A percentile compares a stretch with the other conserved stretches of the same genome.
phyloP scores from a whole-genome alignment of 2,329 filamentous ascomycete genomes.

The Helicocarpus griseus region DNA sequence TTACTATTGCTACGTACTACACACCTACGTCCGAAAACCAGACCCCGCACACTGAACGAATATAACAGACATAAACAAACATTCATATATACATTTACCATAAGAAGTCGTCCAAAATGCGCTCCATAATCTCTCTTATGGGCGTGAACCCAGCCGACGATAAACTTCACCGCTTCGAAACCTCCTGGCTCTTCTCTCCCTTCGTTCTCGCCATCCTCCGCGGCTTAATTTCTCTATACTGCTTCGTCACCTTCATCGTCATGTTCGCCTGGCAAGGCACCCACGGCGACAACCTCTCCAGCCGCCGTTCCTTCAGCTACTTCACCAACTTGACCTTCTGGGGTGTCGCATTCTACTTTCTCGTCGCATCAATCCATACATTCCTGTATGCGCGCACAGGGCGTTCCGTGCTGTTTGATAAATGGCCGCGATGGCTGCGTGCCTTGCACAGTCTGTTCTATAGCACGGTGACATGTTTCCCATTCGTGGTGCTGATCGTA shows the following conservation, averaged over 20 bases:
- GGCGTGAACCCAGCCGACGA: constrained; percentile 33
- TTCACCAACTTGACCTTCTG: constrained; percentile 78
- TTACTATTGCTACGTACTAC: no score
- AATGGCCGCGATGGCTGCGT: constrained; percentile 53
- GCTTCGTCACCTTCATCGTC: constrained; percentile 59
- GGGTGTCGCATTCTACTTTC: constrained; percentile 72
- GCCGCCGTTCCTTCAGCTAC: constrained; percentile 59
- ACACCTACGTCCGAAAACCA: no score
- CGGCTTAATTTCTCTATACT: constrained; percentile 47
- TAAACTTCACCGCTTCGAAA: constrained; percentile 57
- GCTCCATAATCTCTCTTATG: constrained; percentile 19
- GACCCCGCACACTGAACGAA: not conserved
- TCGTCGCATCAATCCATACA: constrained; percentile 59
- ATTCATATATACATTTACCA: not conserved
- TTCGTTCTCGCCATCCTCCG: constrained; percentile 36
- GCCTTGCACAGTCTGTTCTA: constrained; percentile 57
- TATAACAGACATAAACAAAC: not conserved
- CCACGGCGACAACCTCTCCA: constrained; percentile 39
- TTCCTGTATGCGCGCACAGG: constrained; percentile 52
- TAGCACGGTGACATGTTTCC: constrained; percentile 52
- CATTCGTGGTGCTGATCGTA: constrained; percentile 60
- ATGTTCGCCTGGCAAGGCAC: constrained; percentile 56
- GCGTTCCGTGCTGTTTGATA: constrained; percentile 45
- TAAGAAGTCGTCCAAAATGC: not conserved
- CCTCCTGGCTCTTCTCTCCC: constrained; percentile 70